Conservation (phyloP, 257 asterid species). For the Plantago elongata region DNA sequence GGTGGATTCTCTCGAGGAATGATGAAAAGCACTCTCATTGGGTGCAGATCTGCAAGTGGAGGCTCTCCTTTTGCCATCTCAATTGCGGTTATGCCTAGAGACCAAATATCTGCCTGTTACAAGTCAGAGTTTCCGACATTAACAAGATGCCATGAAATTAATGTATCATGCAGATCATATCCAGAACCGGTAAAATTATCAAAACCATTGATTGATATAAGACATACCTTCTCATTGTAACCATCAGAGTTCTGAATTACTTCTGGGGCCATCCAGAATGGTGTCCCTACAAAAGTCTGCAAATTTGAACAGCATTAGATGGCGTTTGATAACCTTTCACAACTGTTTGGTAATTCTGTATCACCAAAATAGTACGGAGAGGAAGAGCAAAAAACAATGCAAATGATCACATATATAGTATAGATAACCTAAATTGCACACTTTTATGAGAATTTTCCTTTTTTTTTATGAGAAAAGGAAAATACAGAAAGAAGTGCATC, state of each 20-base stretch:
- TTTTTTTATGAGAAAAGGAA: too few relatives aligned
- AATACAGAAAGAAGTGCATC: too few relatives aligned
- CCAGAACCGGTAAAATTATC: too few relatives aligned
- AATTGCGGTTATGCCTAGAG: conserved; percentile 92
- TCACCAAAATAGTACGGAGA: conserved; percentile 18
- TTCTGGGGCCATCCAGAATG: conserved; percentile 99
- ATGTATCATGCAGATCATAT: too few relatives aligned
- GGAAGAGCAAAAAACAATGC: conserved; percentile 20
- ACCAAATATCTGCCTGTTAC: conserved; percentile 98
- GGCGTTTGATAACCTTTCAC: conserved; percentile 18
- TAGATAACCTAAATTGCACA: too few relatives aligned
- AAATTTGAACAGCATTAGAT: conserved; percentile 52
- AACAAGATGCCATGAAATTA: background rate
- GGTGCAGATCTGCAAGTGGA: conserved; percentile 98
- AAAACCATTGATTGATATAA: conserved; percentile 9
- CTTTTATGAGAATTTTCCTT: too few relatives aligned
- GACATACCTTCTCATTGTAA: conserved; percentile 87
- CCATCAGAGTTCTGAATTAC: conserved; percentile 98
- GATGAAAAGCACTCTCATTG: conserved; percentile 98
- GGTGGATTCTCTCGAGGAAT: conserved; percentile 99
- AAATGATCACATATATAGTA: background rate
- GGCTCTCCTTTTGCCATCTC: conserved; percentile 99
- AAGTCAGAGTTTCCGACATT: conserved; percentile 21
- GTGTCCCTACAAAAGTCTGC: conserved; percentile 99
- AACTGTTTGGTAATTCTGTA: conserved; percentile 19